These are phyloP conservation scores for Nelumbo lutea DNA, from an alignment of 164 flowering plant genomes.

Conservation along the genomic window DNA sequence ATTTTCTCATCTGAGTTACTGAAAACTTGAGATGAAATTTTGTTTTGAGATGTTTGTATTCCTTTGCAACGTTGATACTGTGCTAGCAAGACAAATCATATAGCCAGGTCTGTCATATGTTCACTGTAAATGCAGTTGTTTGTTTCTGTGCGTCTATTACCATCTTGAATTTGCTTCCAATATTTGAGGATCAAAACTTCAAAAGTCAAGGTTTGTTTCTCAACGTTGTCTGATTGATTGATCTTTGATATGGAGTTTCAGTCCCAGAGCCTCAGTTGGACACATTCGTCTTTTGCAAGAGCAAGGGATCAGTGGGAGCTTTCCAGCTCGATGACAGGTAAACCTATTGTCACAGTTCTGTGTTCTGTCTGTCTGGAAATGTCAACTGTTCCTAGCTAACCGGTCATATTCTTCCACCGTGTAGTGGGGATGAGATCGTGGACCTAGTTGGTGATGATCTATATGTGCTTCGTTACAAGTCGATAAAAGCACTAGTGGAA, in stretches of 20 bases:
- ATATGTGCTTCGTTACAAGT: constrained; percentile 65
- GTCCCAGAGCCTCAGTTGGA: constrained; percentile 84
- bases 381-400: background rate
- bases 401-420: background rate
- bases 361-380: background rate
- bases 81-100: no score
- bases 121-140: no score
- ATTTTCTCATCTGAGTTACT: no score
- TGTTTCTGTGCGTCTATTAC: no score
- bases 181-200: no score
- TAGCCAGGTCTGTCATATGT: no score
- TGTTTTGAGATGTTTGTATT: no score
- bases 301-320: constrained; percentile 57
- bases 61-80: no score
- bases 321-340: constrained; percentile 68
- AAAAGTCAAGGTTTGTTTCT: no score
- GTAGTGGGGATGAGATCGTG: constrained; percentile 53
- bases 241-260: constrained; percentile 22
- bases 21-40: no score
- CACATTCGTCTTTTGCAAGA: constrained; percentile 75
- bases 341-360: background rate
- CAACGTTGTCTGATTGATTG: background rate
- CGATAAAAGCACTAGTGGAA: constrained; percentile 59
- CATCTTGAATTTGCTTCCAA: no score
- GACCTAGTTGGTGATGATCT: constrained; percentile 66